phyloP scores from a whole-genome alignment of 148 eudicot species.

The Amaranthus cruentus region DNA sequence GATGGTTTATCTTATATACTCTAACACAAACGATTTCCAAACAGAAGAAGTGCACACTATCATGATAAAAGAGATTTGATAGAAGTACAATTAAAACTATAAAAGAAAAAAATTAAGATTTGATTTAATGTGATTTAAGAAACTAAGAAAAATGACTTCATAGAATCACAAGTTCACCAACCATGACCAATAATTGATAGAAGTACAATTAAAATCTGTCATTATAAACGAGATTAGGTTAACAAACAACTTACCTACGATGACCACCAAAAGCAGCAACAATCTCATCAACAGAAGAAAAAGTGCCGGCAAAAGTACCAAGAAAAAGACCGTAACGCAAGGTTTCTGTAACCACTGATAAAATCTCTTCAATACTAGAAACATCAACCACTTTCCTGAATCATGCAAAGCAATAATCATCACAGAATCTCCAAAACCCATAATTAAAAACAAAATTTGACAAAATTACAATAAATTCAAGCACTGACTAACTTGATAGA shows the following conservation, averaged over 20 bases:
- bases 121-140: neutral
- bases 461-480: no score
- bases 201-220: neutral
- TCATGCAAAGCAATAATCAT: neutral
- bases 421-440: neutral
- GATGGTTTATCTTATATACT: no score
- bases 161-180: neutral
- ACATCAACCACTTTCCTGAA: constrained; percentile 48
- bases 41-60: no score
- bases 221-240: neutral
- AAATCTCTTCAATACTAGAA: constrained; percentile 52
- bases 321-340: constrained; percentile 90
- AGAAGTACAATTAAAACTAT: no score
- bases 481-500: constrained; percentile 32
- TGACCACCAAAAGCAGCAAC: constrained; percentile 84
- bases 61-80: no score
- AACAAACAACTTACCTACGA: constrained; percentile 46
- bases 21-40: no score
- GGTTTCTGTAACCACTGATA: constrained; percentile 67
- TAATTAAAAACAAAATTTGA: neutral
- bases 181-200: neutral
- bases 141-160: neutral
- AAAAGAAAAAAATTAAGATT: neutral
- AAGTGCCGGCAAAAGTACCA: constrained; percentile 88
- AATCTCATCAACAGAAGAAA: constrained; percentile 84